Base-by-base conservation (phyloP, 2,329 filamentous ascomycete genomes). In the Myriosclerotinia scirpicola region DNA sequence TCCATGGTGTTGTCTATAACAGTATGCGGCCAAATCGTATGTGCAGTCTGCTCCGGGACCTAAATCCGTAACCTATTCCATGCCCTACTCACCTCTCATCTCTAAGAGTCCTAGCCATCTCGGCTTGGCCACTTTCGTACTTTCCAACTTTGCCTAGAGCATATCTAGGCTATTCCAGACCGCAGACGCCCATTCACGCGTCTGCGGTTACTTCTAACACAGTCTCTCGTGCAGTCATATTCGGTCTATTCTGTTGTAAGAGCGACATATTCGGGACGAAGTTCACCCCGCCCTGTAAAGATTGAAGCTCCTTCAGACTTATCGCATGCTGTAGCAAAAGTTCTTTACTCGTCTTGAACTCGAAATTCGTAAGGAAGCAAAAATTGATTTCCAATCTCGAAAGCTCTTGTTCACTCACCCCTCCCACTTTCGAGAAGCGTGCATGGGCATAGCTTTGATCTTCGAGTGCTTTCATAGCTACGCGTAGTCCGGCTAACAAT, bases 391-490 rank as follows among this genome's bases (percentile, higher is more conserved):
- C 95, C 53, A 98, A 80, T 68, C 90, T 85, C 52, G 90, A 90
- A 62, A 99, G 83, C 78, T 98, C 93, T 22, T 82, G 81, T 75
- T 91, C 90, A 74, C 87, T 91, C 20, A 98, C 92, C 22, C 94
- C 94, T 53, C 95, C 94, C 1, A 98, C 93, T 71, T 89, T 90
- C 22, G 94, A 89, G 71, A 97, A 88, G 65, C 92, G 90, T 68
- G 84, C 84, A 79, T 97, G 94, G 11, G 91, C 87, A 79, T 96
- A 97, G 72, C 89, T 91, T 64, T 94, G 84, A 77, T 98, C 94
- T 78, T 99, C 94, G n/a, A 97, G 81, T 0, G 92, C 91, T 80
- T 98, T 99, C 85, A 93, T 95, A 17, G 94, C 93, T 4, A 97
- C 91, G 46, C 93, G 83, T 64, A 97, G 82, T 8, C 90, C 91